phyloP scores from a whole-genome alignment of 1,284 basidiomycete species.

The Pascua guehoae region DNA sequence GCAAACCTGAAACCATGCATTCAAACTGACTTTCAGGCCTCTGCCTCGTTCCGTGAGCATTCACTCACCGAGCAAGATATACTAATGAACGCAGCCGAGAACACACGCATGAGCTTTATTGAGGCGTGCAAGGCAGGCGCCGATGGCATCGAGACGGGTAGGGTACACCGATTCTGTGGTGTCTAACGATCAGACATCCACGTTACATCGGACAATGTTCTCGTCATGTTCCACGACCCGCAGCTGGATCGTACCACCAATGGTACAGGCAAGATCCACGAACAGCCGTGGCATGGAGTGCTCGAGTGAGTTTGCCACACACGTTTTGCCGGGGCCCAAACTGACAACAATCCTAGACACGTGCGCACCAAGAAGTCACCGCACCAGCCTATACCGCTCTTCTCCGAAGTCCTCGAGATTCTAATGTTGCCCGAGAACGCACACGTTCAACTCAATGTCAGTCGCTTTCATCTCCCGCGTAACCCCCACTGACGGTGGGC shows the following conservation, averaged over 20 bases:
- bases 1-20: background rate
- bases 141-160: constrained; percentile 85
- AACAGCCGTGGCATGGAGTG: constrained; percentile 50
- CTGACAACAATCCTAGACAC: constrained; percentile 48
- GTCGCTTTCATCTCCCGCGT: constrained; percentile 67
- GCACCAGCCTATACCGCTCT: constrained; percentile 79
- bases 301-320: constrained; percentile 38
- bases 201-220: constrained; percentile 81
- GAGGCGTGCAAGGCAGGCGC: constrained; percentile 88
- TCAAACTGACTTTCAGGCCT: constrained; percentile 58
- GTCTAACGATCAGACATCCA: constrained; percentile 72
- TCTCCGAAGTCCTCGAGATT: constrained; percentile 73
- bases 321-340: no score
- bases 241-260: constrained; percentile 57
- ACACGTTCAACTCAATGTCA: constrained; percentile 76
- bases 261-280: constrained; percentile 54
- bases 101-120: constrained; percentile 87
- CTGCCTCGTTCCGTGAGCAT: constrained; percentile 63
- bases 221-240: constrained; percentile 95
- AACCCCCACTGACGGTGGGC: constrained; percentile 70
- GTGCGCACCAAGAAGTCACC: constrained; percentile 78
- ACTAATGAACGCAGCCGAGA: constrained; percentile 59
- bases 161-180: constrained; percentile 12
- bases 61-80: background rate
- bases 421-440: constrained; percentile 62